Conservation (phyloP, 169 alveolate species). For the Eimeria acervulina region DNA sequence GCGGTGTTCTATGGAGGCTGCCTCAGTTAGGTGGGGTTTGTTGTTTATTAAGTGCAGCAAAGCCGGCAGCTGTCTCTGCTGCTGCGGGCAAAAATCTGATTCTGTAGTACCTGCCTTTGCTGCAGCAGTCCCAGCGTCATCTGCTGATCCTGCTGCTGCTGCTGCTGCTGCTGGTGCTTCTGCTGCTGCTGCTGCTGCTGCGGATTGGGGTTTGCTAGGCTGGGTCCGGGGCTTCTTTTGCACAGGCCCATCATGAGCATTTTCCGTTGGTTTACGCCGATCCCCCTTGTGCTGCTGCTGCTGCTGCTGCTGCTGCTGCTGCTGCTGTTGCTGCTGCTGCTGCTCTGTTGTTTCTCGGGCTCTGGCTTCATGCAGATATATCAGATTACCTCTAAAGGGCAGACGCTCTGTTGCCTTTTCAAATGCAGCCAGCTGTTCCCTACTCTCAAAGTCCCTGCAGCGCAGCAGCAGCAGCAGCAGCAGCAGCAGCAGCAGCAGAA, state of each 20-base stretch:
- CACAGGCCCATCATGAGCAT: background rate
- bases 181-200: constrained; percentile 8
- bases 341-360: too few relatives aligned
- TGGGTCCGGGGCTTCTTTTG: background rate
- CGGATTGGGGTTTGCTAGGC: background rate
- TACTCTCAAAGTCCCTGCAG: constrained; percentile 45
- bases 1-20: constrained; percentile 27
- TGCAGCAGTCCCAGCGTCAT: constrained; percentile 20
- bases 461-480: background rate
- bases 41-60: background rate
- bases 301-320: constrained; percentile 25
- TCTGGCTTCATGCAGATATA: background rate
- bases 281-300: constrained; percentile 3
- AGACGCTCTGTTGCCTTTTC: constrained; percentile 14
- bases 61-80: constrained; percentile 30
- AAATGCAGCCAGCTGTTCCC: constrained; percentile 17
- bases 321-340: constrained; percentile 13
- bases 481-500: constrained; percentile 17
- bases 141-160: too few relatives aligned
- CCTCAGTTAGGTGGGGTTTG: constrained; percentile 12
- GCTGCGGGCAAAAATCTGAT: background rate
- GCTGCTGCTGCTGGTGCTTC: background rate
- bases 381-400: constrained; percentile 28
- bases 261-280: background rate
- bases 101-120: constrained; percentile 23